Conservation (phyloP, 371 early-diverging fungal species). For the Mortierella sp. region DNA sequence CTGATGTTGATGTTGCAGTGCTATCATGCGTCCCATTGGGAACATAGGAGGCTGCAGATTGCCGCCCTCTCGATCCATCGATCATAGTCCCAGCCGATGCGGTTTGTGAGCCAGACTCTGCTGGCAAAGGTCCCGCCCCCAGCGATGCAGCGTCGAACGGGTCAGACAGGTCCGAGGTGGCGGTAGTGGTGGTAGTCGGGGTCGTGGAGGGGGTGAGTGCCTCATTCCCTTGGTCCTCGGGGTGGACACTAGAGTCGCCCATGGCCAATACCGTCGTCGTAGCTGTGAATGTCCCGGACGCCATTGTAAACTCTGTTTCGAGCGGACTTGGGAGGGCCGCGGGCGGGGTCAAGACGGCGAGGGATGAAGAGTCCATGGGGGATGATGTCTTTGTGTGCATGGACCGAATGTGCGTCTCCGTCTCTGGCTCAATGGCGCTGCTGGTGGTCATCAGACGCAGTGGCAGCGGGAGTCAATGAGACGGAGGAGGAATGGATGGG, state of each 20-base stretch:
- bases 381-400: constrained; percentile 23
- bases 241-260: not conserved
- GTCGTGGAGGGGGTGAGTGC: not conserved
- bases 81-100: not conserved
- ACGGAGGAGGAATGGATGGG: too few species aligned
- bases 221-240: not conserved
- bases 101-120: not conserved
- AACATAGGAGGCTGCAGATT: constrained; percentile 20
- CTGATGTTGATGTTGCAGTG: constrained; percentile 6
- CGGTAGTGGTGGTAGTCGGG: not conserved
- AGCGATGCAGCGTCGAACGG: not conserved
- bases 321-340: not conserved
- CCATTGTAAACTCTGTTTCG: constrained; percentile 1
- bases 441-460: constrained; percentile 28
- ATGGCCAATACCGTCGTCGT: not conserved
- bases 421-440: constrained; percentile 27
- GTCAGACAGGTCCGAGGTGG: too few species aligned
- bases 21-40: constrained; percentile 23
- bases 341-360: constrained; percentile 2
- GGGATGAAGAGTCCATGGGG: constrained; percentile 9
- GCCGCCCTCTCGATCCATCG: constrained; percentile 4
- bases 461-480: not conserved
- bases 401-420: constrained; percentile 7
- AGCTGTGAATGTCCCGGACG: not conserved
- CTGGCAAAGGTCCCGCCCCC: not conserved